Base-by-base conservation (phyloP, 768 basidiomycete species). In the Mycena metata region DNA sequence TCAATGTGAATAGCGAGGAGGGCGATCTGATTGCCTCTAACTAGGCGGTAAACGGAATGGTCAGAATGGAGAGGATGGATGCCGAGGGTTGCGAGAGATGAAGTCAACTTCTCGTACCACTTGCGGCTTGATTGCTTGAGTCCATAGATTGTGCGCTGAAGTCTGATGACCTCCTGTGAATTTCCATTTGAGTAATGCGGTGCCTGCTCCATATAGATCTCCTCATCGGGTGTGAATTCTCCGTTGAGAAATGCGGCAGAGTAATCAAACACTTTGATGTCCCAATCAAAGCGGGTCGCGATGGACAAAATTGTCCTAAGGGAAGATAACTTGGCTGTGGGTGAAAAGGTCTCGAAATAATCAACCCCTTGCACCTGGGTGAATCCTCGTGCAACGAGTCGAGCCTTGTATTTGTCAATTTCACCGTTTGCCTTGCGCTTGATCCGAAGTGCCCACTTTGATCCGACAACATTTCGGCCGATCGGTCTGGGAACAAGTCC, bases 361-460 rank as follows among this genome's bases (percentile, higher is more conserved):
- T 80, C 78, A 9, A 75, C 58, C 3, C 81, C 80, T n/a, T 49
- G 60, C 19, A 52, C 60, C 17, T 62, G 60, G 1, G 49, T 62
- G 36, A 62, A 62, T 3, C 1, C 21, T 2, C 39, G 36, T 0
- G 60, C 60, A 6, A 62, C 60, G 8, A 62, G 60, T 3, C 60
- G 49, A 30, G 74, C 79, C 65, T 83, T 82, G 73, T 77, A 76
- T 1, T 74, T 65, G 19, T 67, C 59, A 33, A 83, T 75, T 0
- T 66, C 69, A 33, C 80, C 83, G 36, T 77, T 54, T 5, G 72
- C 67, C 59, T 83, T 76, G 50, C 73, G 71, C 69, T 85, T 85
- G 59, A 78, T 70, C 23, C 70, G 69, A 33, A 74, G 75, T 4
- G 77, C 78, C 77, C 78, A 79, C 46, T 64, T 60, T 15, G 62